Evolutionary conservation across 768 basidiomycete species (phyloP).

Genomic region (Pisolithus marmoratus): DNA sequence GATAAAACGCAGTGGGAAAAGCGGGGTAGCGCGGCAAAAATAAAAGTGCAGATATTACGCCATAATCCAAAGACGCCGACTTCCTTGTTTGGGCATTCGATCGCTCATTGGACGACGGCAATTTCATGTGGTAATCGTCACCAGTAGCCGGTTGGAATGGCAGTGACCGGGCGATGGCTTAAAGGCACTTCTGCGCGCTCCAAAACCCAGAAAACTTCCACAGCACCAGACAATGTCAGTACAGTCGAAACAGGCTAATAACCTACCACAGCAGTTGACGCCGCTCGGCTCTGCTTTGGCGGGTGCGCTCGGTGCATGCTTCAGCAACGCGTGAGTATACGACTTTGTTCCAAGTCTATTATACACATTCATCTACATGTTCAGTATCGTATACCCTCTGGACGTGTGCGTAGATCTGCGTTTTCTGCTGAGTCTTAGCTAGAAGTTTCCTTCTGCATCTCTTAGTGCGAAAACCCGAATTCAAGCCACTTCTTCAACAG

Average conservation of each 20-base stretch:
- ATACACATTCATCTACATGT: slow-evolving; percentile 4
- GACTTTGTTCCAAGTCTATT: neutral
- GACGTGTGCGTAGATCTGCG: slow-evolving; percentile 65
- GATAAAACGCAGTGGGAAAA: too few species aligned
- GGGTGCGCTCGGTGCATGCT: slow-evolving; percentile 90
- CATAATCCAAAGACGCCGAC: too few species aligned
- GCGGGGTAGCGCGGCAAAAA: too few species aligned
- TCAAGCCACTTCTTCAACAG: slow-evolving; percentile 64
- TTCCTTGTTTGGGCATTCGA: too few species aligned
- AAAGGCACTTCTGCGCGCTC: too few species aligned
- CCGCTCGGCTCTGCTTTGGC: slow-evolving; percentile 87
- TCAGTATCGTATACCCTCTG: slow-evolving; percentile 87
- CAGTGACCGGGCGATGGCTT: too few species aligned
- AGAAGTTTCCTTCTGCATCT: neutral
- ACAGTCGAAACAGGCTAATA: slow-evolving; percentile 45
- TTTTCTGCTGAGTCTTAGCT: neutral
- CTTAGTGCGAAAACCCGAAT: slow-evolving; percentile 89
- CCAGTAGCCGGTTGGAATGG: too few species aligned
- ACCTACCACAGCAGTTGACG: slow-evolving; percentile 63
- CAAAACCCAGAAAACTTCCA: too few species aligned
- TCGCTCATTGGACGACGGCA: too few species aligned
- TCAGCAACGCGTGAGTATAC: slow-evolving; percentile 79
- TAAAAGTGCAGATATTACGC: too few species aligned
- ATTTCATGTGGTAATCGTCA: too few species aligned
- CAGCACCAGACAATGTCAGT: slow-evolving; percentile 26